Base-by-base conservation (phyloP, 1,284 basidiomycete species). In the Chalciporus piperatoides region DNA sequence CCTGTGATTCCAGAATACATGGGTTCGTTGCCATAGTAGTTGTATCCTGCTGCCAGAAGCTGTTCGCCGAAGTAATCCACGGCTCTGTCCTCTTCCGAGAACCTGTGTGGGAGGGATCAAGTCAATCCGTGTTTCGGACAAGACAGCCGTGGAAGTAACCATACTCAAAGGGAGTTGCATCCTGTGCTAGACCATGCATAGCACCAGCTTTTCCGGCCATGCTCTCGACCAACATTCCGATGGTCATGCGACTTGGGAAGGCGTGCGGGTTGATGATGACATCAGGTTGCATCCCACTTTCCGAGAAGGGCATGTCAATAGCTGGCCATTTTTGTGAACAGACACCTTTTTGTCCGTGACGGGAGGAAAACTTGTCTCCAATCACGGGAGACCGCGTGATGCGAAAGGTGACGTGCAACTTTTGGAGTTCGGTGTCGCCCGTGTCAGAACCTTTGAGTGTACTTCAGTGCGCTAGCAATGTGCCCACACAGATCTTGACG, bases 1-100 rank as follows among this genome's bases (percentile, higher is more conserved):
- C 97, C 97, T 6, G 97, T 99, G 67, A 99, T 97, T 33, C 97
- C 97, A 54, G 95, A 98, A 71, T 99, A 99, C 97, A 99, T 99
- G 7, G 97, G 95, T 70, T 99, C 97, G 73, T 98, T 98, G 30
- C 97, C 97, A 66, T 97, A 90, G 71, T 97, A 98, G 71, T 98
- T 99, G 78, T 98, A 99, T 6, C 97, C 97, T 7, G 97, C 86
- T 19, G 90, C 89, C 38, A 84, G 75, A 28, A 99, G 84, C 68
- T 99, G 96, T 63, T 97, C 84, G 44, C 97, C 97, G 63, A 99
- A 99, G 77, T 97, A 98, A 58, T 94, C 89, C 48, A 97, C 84
- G 0, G 97, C 97, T 15, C 92, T 94, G 67, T 98, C 95, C 60
- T 92, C 81, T 70, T 99, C 97, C 27, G 88, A 88, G 71, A 98